Conservation (phyloP, 148 eudicot species). For the Amaranthus hypochondriacus region DNA sequence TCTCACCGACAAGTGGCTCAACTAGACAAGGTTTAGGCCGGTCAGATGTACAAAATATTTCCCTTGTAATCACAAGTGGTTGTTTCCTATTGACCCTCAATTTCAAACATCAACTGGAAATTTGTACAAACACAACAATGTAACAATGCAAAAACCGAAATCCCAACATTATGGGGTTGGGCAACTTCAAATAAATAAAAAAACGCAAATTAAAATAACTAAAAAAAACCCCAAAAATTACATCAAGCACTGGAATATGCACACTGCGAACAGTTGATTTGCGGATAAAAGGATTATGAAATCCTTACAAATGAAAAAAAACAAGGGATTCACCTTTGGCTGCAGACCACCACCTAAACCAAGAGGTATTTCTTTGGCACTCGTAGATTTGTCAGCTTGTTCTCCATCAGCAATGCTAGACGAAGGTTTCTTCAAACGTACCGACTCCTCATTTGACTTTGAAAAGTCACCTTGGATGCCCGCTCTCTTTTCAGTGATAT, state of each 20-base stretch:
- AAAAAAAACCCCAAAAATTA: neutral
- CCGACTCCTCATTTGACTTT: constrained; percentile 27
- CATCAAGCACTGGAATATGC: neutral
- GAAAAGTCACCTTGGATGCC: constrained; percentile 10
- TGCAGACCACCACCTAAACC: constrained; percentile 95
- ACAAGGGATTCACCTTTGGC: constrained; percentile 55
- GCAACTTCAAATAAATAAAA: too few relatives aligned
- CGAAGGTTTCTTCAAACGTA: constrained; percentile 31
- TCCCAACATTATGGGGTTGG: too few relatives aligned
- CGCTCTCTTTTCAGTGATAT: constrained; percentile 22
- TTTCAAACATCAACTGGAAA: too few relatives aligned
- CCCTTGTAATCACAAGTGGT: too few relatives aligned
- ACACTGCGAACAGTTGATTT: neutral
- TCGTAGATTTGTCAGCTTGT: constrained; percentile 28
- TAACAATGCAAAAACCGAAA: too few relatives aligned
- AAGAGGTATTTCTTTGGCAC: constrained; percentile 56
- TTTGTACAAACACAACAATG: too few relatives aligned
- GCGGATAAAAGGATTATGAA: too few relatives aligned
- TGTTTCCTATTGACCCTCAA: too few relatives aligned
- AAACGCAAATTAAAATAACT: neutral
- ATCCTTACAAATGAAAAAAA: neutral
- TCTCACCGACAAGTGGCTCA: too few relatives aligned
- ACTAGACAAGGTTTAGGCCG: too few relatives aligned
- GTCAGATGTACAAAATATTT: too few relatives aligned
- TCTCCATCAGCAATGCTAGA: constrained; percentile 25